Base-by-base conservation (phyloP, 2,329 filamentous ascomycete species). In the Fusarium torulosum region DNA sequence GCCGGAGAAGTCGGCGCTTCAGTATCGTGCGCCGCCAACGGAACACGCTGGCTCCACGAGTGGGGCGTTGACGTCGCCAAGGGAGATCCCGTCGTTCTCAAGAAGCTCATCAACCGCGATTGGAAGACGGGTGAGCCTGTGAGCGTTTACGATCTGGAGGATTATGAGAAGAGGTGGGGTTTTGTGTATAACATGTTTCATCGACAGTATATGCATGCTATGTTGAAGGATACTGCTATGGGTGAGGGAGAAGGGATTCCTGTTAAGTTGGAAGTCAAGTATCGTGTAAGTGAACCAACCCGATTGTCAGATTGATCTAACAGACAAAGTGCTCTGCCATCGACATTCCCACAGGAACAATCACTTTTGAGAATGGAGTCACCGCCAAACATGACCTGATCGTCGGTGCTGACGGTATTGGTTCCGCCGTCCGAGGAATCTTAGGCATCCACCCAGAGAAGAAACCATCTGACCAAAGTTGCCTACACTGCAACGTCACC, bases 101-200 rank as follows among this genome's bases (percentile, higher is more conserved):
- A 82, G 76, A 88, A 88, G 71, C 82, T 92, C 52, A 91, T 92
- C 78, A 90, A 88, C 74, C 84, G 86, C 5, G 88, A 91, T 76
- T 92, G 89, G 89, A 84, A 86, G 74, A 91, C 88, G 1, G 90
- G 90, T 1, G 86, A 91, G 76, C 84, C 86, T 0, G 83, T 88
- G 23, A 90, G 85, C 67, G 86, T 89, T 1, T 91, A 90, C 69
- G 84, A 86, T 68, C 76, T 92, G 19, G 83, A 79, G 13, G 89
- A 91, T 72, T 91, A 91, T 58, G 85, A 91, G 75, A 74, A 87
- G 77, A 81, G 80, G 53, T 91, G 88, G 88, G 88, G 88, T 14
- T 85, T 86, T 21, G 81, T 86, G 0, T 90, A 90, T 75, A 88
- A 90, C 75, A 90, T 90, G 87, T 91, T 91, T 68, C 89, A 91